These are phyloP conservation scores for Skeletonema tropicum DNA, from an alignment of 108 stramenopile genomes.

Conservation along the genomic window DNA sequence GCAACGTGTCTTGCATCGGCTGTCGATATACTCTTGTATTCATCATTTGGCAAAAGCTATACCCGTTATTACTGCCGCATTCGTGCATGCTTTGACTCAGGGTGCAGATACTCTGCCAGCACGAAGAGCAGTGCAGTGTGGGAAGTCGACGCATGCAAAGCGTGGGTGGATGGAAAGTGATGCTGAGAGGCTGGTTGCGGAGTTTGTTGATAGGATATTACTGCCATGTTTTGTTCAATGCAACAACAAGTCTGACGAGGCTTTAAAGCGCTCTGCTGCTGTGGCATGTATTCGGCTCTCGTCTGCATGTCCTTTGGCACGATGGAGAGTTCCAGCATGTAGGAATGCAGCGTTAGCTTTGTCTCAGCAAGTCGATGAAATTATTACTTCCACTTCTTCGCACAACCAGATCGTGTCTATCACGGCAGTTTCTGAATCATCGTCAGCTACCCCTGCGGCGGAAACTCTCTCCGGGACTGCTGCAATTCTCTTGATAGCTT, in stretches of 20 bases:
- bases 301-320: constrained; percentile 58
- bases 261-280: constrained; percentile 38
- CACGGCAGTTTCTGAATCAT: constrained; percentile 9
- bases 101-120: constrained; percentile 48
- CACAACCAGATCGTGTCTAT: neutral
- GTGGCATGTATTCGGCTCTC: constrained; percentile 62
- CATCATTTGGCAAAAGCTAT: constrained; percentile 48
- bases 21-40: constrained; percentile 36
- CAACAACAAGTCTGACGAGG: constrained; percentile 13
- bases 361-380: constrained; percentile 45
- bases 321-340: constrained; percentile 58
- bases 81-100: constrained; percentile 59
- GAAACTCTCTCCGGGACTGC: constrained; percentile 48
- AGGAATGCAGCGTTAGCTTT: constrained; percentile 50
- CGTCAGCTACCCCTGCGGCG: constrained; percentile 24
- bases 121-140: constrained; percentile 24
- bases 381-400: constrained; percentile 10
- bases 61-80: constrained; percentile 59
- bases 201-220: constrained; percentile 54
- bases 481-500: constrained; percentile 57
- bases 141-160: constrained; percentile 35
- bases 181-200: constrained; percentile 34
- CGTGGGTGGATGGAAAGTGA: constrained; percentile 49
- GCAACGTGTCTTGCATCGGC: constrained; percentile 53
- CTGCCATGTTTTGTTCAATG: constrained; percentile 49